Base-by-base conservation (phyloP, 2,329 filamentous ascomycete genomes). In the Lachnellula occidentalis region DNA sequence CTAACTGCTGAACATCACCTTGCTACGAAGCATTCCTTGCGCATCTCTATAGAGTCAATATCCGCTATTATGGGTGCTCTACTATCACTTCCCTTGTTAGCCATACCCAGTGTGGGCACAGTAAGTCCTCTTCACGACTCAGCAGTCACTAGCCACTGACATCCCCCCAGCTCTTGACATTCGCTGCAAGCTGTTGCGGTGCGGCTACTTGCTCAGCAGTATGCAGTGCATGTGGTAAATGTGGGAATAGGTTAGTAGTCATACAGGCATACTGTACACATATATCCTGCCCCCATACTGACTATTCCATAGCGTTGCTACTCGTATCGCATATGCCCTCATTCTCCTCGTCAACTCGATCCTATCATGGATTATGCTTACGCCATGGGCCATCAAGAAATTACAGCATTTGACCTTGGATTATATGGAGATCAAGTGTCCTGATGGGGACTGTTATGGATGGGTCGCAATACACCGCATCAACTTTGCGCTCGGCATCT, bases 301-400 rank as follows among this genome's bases (percentile, higher is more conserved):
- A 56, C 61, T 41, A 17, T 34, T 43, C 22, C 14, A 34, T 64
- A 95, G 91, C 74, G 92, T 97, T 75, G 92, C 92, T 54, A 99
- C 94, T 63, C 90, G 94, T 77, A 95, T 97, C 75, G 92, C 89
- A 68, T 96, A 96, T 71, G 92, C 94, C 61, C 83, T 97, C 67
- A 87, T 99, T 59, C 88, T 99, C 53, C 85, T 99, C 62, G 75
- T 97, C 73, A 99, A 99, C 79, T 96, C 92, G 56, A 96, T 97
- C 61, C 72, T 97, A 50, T 92, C 94, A 36, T 99, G 94, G 94
- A 90, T 99, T 64, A 96, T 97, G 90, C 90, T 99, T 75, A 99
- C 94, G 21, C 90, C 91, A 51, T 99, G 94, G 94, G 94, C 94
- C 34, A 89, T 99, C 69, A 90, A 96, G 67, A 97, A 97, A 71